These are phyloP conservation scores for Ophiostoma sp. DNA, from an alignment of 2,329 filamentous ascomycete genomes.

Conservation along the genomic window DNA sequence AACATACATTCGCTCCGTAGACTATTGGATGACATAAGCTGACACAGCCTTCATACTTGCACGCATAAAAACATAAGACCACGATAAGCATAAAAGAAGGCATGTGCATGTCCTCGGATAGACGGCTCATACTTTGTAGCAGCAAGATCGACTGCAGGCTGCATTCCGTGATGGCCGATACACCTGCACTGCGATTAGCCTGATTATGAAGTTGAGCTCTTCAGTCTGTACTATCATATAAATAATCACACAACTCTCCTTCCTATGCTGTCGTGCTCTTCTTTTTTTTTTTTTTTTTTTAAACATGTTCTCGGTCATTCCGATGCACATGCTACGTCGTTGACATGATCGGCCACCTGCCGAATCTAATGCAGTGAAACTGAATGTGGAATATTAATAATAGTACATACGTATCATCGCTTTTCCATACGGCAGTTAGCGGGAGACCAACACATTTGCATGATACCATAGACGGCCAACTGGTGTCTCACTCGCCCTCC, in stretches of 20 bases:
- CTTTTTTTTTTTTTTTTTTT: background rate
- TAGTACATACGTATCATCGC: background rate
- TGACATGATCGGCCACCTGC: background rate
- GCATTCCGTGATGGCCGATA: background rate
- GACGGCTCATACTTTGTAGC: conserved; percentile 3
- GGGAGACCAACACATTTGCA: background rate
- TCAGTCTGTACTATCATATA: background rate
- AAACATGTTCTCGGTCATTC: background rate
- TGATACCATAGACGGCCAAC: conserved; percentile 8
- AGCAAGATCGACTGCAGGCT: conserved; percentile 7
- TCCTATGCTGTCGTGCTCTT: background rate
- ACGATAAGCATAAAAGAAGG: background rate
- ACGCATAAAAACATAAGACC: background rate
- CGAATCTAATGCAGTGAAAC: background rate
- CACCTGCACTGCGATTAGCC: background rate
- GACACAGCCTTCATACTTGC: background rate
- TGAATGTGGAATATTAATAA: background rate
- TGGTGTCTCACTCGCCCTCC: conserved; percentile 12
- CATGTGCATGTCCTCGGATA: conserved; percentile 12
- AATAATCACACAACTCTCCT: background rate
- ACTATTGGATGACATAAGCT: background rate
- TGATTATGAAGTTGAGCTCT: background rate
- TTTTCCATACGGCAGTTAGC: no score
- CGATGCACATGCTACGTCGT: background rate
- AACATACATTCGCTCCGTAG: background rate